phyloP scores from a whole-genome alignment of 2,329 filamentous ascomycete species.

The Trichoderma brevicompactum region DNA sequence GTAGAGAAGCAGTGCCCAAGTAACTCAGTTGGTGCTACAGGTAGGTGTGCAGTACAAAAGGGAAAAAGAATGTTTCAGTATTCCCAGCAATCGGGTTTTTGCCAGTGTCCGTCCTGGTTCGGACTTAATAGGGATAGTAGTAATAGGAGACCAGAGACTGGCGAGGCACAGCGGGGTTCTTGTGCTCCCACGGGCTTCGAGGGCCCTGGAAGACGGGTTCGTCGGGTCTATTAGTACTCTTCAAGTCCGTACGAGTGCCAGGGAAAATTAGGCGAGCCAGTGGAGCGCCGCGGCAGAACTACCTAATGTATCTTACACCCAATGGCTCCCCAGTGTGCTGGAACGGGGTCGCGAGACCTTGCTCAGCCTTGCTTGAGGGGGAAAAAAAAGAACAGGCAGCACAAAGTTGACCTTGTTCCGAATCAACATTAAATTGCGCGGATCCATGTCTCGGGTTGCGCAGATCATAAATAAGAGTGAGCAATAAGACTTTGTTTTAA shows the following conservation, averaged over 20 bases:
- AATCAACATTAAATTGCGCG: neutral
- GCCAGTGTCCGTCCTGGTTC: neutral
- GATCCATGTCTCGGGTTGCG: slow-evolving; percentile 10
- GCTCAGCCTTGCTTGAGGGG: slow-evolving; percentile 8
- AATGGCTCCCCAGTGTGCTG: neutral
- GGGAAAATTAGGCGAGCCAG: slow-evolving; percentile 4
- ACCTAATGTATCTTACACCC: slow-evolving; percentile 22
- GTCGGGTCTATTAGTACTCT: neutral
- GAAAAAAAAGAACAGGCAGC: neutral
- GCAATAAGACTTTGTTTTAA: slow-evolving; percentile 5
- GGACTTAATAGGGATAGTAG: slow-evolving; percentile 3
- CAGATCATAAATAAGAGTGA: slow-evolving; percentile 6
- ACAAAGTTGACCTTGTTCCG: neutral
- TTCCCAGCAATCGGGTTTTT: slow-evolving; percentile 3
- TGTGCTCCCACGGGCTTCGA: slow-evolving; percentile 12
- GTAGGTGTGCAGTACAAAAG: too few species aligned
- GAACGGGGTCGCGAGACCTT: slow-evolving; percentile 2
- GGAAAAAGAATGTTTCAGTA: neutral
- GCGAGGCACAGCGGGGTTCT: slow-evolving; percentile 24
- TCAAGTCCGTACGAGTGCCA: neutral
- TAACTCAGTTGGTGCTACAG: too few species aligned
- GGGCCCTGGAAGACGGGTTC: slow-evolving; percentile 8
- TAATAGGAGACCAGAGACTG: neutral
- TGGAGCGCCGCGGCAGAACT: slow-evolving; percentile 10
- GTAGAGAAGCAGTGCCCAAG: too few species aligned